Conservation (phyloP, 352 stramenopile species). For the Globisporangium takayamanum region DNA sequence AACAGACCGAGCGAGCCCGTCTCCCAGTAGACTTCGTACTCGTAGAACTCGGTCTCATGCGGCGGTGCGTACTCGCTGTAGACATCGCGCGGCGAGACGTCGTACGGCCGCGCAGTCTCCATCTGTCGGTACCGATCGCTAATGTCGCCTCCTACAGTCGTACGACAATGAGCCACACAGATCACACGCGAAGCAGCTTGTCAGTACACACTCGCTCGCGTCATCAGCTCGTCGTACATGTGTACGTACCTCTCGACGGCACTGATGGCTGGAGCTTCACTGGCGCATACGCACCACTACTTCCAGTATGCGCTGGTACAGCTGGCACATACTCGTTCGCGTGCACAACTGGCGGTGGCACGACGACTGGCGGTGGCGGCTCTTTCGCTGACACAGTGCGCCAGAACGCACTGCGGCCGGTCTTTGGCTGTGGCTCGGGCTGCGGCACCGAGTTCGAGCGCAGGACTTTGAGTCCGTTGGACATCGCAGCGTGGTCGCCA, state of each 20-base stretch:
- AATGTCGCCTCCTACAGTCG: slow-evolving; percentile 1
- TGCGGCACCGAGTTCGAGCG: slow-evolving; percentile 50
- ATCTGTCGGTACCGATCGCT: slow-evolving; percentile 8
- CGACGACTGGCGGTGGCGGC: slow-evolving; percentile 3
- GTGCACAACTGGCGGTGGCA: neutral
- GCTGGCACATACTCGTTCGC: neutral
- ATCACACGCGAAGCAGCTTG: neutral
- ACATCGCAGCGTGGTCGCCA: slow-evolving; percentile 22
- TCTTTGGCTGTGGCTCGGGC: slow-evolving; percentile 18
- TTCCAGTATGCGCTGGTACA: neutral
- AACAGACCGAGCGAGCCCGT: slow-evolving; percentile 76
- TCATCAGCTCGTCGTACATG: no score
- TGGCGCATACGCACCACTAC: slow-evolving; percentile 1
- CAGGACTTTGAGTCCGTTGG: slow-evolving; percentile 29
- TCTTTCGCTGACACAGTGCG: slow-evolving; percentile 37
- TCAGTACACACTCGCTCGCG: no score
- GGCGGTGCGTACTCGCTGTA: slow-evolving; percentile 7
- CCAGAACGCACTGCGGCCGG: slow-evolving; percentile 54
- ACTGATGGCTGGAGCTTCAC: neutral
- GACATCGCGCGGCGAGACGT: slow-evolving; percentile 30
- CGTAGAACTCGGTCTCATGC: slow-evolving; percentile 21
- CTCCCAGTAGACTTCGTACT: slow-evolving; percentile 79
- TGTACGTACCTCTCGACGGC: neutral
- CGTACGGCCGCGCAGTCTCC: slow-evolving; percentile 18
- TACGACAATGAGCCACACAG: neutral